Evolutionary conservation across 192 early-diverging fungal genomes (phyloP), one percentile per base, ranked within the genome.

Genomic region (Physocladia obscura): DNA sequence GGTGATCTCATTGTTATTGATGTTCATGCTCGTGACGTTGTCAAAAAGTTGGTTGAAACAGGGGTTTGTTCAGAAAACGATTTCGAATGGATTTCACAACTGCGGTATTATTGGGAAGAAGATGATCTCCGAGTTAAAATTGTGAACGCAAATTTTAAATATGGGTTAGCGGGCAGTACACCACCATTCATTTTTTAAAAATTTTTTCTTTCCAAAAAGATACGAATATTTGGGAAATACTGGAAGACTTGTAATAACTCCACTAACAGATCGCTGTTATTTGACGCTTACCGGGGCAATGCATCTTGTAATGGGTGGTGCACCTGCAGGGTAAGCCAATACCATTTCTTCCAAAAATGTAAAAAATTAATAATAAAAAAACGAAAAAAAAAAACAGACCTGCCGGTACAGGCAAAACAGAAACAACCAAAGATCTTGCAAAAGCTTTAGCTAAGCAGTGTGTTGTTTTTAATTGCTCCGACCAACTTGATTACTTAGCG

Each of bases 161-260:
- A 77, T 31, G 74, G 74, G 62, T 38, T 6, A 61, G 51, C 24
- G 6, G 15, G 11, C 24, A 8, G 13, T 54, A 8, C 51, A 8
- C 6, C n/a, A n/a, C 13, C 5, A 26, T 26, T 6, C 17, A 54
- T 61, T 61, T 63, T 21, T 26, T 39, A 36, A 27, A 30, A 1
- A 65, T 24, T 61, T 15, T 62, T 26, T 57, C 31, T 19, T 4
- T 21, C 15, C 51, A 70, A 60, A 62, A 79, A 70, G 82, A 39
- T 86, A 86, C 57, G 85, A 87, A 73, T 87, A 87, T 62, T 74
- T 87, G 1, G 85, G 85, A 57, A 87, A 87, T 59, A 86, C 83
- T 27, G 83, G 85, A 4, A 67, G 85, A 6, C 73, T 87, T 11
- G 85, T 87, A 15, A 87, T 87, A 17, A 87, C 85, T 1, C 85